Base-by-base conservation (phyloP, 2,329 filamentous ascomycete genomes). In the Diplocarpon mali region DNA sequence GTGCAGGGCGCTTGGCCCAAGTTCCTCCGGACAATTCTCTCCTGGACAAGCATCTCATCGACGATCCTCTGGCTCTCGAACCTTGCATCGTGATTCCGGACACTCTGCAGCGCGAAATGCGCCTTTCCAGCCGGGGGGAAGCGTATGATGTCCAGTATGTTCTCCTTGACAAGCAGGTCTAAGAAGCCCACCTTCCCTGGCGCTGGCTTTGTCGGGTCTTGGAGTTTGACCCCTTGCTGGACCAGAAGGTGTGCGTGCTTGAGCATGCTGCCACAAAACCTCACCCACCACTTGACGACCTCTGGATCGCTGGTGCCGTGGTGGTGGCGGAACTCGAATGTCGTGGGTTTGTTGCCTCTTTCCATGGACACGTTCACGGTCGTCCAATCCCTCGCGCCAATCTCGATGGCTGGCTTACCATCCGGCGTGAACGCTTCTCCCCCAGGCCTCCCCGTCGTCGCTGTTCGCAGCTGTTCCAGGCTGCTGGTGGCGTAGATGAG, bases 311-410 rank as follows among this genome's bases (percentile, higher is more conserved):
- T 12, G 5, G 38, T 47, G 4, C 48, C 45, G 24, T 46, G 38
- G 14, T 50, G 41, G 11, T 50, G 40, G 1, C 48, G 40, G 28
- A 50, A 50, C 41, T 50, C 48, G 9, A 50, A 17, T 11, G 44
- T 50, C 37, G 43, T 34, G 7, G 38, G 37, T 34, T 47, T 50
- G n/a, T 43, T 47, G 4, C 2, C 9, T 24, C 45, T 38, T 8
- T 12, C 14, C 20, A 43, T 6, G 5, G 45, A 39, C 3, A 43
- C 11, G n/a, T 47, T 42, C 7, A 43, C 7, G 8, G 40, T 17
- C 13, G 34, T 27, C 31, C 34, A 41, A 10, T 37, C 15, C 15
- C 29, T 38, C 9, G 15, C 31, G 15, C 32, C 31, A 36, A 42
- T 4, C 14, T 2, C 14, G 20, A 11, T 16, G 11, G 13, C 16